Evolutionary conservation across 1,284 basidiomycete species (phyloP).

Genomic region (Cryptococcus sp.): DNA sequence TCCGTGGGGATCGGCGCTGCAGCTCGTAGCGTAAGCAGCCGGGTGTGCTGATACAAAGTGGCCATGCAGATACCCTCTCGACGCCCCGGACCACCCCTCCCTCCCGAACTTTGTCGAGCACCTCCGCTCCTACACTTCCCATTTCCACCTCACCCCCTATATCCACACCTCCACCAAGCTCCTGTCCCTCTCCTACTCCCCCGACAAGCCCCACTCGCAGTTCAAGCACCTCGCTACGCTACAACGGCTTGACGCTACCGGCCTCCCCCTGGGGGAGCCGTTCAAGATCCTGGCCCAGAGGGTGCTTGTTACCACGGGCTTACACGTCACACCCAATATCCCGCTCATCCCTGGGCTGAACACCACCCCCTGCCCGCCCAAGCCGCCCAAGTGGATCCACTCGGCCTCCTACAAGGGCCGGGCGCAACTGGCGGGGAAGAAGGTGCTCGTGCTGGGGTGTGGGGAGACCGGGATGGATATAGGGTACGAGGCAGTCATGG

Average conservation of each 20-base stretch:
- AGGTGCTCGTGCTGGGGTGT: conserved; percentile 59
- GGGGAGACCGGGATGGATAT: conserved; percentile 69
- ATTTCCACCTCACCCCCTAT: conserved; percentile 53
- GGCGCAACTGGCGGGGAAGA: conserved; percentile 53
- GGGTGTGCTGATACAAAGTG: background rate
- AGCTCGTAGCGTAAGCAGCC: background rate
- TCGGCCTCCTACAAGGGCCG: conserved; percentile 57
- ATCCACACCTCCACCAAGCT: conserved; percentile 56
- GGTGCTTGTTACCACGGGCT: conserved; percentile 38
- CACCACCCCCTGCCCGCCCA: conserved; percentile 22
- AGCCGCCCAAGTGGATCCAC: conserved; percentile 53
- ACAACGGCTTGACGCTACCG: conserved; percentile 7
- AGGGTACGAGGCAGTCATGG: conserved; percentile 56
- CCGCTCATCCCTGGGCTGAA: conserved; percentile 56
- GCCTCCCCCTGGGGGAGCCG: conserved; percentile 11
- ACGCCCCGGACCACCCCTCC: conserved; percentile 60
- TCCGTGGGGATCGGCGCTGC: conserved; percentile 10
- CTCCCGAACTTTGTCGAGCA: conserved; percentile 61
- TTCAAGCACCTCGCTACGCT: conserved; percentile 30
- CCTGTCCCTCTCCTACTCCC: conserved; percentile 24
- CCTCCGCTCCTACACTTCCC: conserved; percentile 55
- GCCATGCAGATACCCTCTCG: conserved; percentile 39
- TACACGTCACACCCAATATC: conserved; percentile 56
- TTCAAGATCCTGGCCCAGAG: conserved; percentile 22
- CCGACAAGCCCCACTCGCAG: conserved; percentile 18